Percentiles rank a stretch among this genome's conserved stretches.
These are phyloP conservation scores for Xylaria polymorpha DNA, from an alignment of 2,329 filamentous ascomycete genomes.

Conservation along the genomic window DNA sequence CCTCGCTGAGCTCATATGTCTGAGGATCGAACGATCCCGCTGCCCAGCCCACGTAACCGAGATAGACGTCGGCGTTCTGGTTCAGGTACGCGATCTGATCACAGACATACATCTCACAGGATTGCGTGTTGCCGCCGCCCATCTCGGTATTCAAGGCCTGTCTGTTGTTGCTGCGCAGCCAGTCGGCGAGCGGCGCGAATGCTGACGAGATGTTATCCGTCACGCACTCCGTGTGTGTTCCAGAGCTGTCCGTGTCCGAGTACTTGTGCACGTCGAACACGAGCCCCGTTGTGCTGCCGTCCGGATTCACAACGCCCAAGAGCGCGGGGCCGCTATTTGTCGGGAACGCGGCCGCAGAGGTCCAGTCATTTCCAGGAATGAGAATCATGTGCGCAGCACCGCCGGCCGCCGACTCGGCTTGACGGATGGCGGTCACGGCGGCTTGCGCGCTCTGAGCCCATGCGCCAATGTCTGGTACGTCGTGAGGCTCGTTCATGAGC, in stretches of 20 bases:
- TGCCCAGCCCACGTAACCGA: constrained; percentile 46
- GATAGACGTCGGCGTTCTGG: constrained; percentile 45
- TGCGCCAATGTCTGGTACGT: constrained; percentile 53
- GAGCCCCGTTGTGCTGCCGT: constrained; percentile 55
- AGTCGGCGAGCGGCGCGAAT: constrained; percentile 51
- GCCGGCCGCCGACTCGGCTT: constrained; percentile 30
- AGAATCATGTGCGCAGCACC: constrained; percentile 56
- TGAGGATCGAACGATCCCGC: constrained; percentile 42
- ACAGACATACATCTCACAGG: constrained; percentile 50
- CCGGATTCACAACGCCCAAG: constrained; percentile 56
- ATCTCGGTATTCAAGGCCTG: constrained; percentile 53
- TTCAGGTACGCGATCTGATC: constrained; percentile 51
- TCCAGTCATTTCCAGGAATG: constrained; percentile 62
- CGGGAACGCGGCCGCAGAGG: constrained; percentile 52
- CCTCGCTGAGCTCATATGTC: constrained; percentile 42
- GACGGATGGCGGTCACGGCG: constrained; percentile 39
- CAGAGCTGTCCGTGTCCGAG: constrained; percentile 53
- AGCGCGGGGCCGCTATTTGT: constrained; percentile 55
- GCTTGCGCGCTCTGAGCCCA: constrained; percentile 64
- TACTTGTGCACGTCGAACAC: constrained; percentile 60
- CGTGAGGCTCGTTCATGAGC: constrained; percentile 67
- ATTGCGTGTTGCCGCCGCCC: constrained; percentile 52
- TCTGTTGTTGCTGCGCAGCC: constrained; percentile 51
- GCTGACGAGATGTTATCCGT: constrained; percentile 50
- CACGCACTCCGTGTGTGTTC: constrained; percentile 50